Base-by-base conservation (phyloP, 2,329 filamentous ascomycete genomes). In the Neofusicoccum laricinum region DNA sequence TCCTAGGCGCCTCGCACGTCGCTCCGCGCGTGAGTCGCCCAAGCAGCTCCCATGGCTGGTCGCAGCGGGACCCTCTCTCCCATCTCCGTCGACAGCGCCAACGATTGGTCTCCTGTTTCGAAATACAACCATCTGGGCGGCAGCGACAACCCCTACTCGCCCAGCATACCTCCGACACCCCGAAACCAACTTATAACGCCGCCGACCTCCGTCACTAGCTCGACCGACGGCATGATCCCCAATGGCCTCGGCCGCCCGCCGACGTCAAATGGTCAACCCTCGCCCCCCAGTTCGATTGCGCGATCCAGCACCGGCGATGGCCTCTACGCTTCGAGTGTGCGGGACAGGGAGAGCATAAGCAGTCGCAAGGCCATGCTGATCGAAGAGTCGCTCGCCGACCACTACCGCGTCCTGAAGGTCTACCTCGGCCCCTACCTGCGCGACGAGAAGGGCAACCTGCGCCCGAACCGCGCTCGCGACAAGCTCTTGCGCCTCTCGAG, bases 401-500 rank as follows among this genome's bases (percentile, higher is more conserved):
- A 97, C 78, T 97, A 97, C 76, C 76, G 87, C 55, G 86, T 92
- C 8, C 84, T 98, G 67, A 91, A 89, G 78, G 84, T 85, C 70
- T 96, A 91, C 73, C 84, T 97, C 43, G 86, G 86, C 10, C 83
- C 84, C 68, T 88, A 86, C 46, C 85, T 87, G 64, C 88, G 88
- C 72, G 90, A 96, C 76, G 91, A 93, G 69, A 88, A 89, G 73
- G 85, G 86, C 51, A 89, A 89, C 67, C 85, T 87, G 57, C 89
- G 89, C 59, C 89, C 92, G 32, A 97, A 96, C 78, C 90, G 93
- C 78, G 95, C 95, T 64, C 89, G 93, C 72, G 95, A 98, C 78
- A 99, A 99, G 83, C 84, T 98, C 64, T 84, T 97, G 66, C 88
- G 94, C 65, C 85, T 99, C 59, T 97, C 93, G 0, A 84, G 90